Evolutionary conservation across 306 rosid species (phyloP), one percentile per base, ranked within the genome.

Genomic region (Castanea sativa): DNA sequence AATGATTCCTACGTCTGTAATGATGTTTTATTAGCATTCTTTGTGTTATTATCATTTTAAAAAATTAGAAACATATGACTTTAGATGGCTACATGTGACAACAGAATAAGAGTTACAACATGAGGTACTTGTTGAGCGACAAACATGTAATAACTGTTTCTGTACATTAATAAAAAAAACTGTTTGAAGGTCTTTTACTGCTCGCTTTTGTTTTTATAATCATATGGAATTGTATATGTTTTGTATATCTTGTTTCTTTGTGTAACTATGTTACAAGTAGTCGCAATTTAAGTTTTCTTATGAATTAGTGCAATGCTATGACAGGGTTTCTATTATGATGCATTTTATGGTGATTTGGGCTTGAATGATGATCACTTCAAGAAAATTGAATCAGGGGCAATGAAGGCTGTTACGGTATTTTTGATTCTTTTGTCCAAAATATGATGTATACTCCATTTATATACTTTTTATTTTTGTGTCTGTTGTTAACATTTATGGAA

Each of bases 321-420:
- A 82, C 86, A 94, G 99, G 99, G 99, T 29, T 94, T 94, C 85
- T 94, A 92, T 82, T 94, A 94, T 57, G 99, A 94, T 84, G 99
- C 90, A 0, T 92, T 88, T 86, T 94, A 94, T 65, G 97, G 91
- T 10, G 97, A 94, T 73, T 85, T 94, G 89, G 90, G 97, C 76
- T 78, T 94, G 89, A 94, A 94, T 77, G 99, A 94, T 13, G 97
- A 92, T 53, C 97, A 94, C 85, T 94, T 94, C 83, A 91, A 92
- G 79, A 83, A 81, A 86, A 92, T 94, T 83, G 88, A 86, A 32
- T 73, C 84, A 55, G 92, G 74, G 30, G 94, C 97, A 55, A 82
- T 67, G 82, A 91, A 91, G 86, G 99, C 97, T 74, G 97, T 71
- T 51, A 69, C 78, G 97, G 99, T 94, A 87, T 82, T 69, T 63